Evolutionary conservation across 441 rosid genomes (phyloP).

Genomic region (Syzygium syzygioides): DNA sequence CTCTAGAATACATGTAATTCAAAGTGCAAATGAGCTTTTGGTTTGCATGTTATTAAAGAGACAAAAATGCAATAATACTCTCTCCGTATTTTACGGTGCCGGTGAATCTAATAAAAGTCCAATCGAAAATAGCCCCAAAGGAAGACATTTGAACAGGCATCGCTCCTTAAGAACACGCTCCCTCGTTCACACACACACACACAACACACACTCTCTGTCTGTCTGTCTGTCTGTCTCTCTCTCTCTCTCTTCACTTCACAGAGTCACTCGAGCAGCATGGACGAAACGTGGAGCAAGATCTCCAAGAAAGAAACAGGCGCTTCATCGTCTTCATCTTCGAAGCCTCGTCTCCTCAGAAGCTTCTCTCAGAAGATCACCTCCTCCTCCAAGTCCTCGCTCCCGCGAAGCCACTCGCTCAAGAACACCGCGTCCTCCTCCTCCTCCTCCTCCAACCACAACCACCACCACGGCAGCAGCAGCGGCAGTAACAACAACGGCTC

Average conservation of each 20-base stretch:
- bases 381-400: constrained; percentile 40
- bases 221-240: background rate
- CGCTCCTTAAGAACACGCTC: background rate
- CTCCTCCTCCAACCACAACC: constrained; percentile 28
- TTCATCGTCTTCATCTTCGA: background rate
- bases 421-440: constrained; percentile 51
- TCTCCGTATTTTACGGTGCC: background rate
- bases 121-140: background rate
- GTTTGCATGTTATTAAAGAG: background rate
- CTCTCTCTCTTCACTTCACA: background rate
- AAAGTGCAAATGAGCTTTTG: background rate
- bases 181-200: background rate
- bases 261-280: constrained; percentile 31
- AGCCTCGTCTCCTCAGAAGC: background rate
- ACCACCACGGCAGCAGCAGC: constrained; percentile 28
- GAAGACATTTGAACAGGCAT: background rate
- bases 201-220: background rate
- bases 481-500: constrained; percentile 30
- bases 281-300: constrained; percentile 72
- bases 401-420: constrained; percentile 73
- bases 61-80: background rate
- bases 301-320: constrained; percentile 42
- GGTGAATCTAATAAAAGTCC: background rate
- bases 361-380: constrained; percentile 12
- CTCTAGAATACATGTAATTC: background rate